Evolutionary conservation across 2,329 filamentous ascomycete genomes (phyloP).

Genomic region (Alternaria triticina): DNA sequence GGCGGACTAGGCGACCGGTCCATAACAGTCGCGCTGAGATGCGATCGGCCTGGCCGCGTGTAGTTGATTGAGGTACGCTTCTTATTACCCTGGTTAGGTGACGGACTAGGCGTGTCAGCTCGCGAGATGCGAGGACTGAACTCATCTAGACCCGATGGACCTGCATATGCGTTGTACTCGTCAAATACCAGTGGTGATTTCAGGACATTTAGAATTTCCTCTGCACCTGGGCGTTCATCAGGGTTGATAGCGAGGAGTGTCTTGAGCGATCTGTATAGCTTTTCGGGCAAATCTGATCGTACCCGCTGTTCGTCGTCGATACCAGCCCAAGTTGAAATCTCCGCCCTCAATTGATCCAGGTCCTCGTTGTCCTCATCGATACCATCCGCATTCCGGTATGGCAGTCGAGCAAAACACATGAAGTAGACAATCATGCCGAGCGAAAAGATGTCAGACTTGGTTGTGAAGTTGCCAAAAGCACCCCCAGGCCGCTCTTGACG

Average conservation of each 20-base stretch:
- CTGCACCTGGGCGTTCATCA: constrained; percentile 77
- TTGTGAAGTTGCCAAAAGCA: constrained; percentile 88
- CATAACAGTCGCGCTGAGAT: constrained; percentile 40
- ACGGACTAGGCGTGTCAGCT: constrained; percentile 51
- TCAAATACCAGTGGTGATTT: constrained; percentile 66
- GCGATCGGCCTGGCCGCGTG: constrained; percentile 39
- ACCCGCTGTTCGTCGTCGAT: constrained; percentile 79
- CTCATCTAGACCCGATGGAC: constrained; percentile 38
- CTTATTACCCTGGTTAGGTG: constrained; percentile 29
- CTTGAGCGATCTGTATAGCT: constrained; percentile 84
- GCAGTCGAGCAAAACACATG: constrained; percentile 90
- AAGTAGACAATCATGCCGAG: constrained; percentile 99
- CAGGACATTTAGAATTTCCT: constrained; percentile 81
- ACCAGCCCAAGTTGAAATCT: constrained; percentile 87
- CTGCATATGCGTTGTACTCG: constrained; percentile 51
- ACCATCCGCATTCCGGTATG: constrained; percentile 82
- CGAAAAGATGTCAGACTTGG: constrained; percentile 98
- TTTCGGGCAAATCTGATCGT: constrained; percentile 81
- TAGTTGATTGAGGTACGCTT: constrained; percentile 37
- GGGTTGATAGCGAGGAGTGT: constrained; percentile 80
- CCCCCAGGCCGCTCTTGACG: constrained; percentile 68
- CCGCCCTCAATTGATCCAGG: constrained; percentile 79
- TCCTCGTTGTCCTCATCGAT: constrained; percentile 93
- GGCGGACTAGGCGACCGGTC: constrained; percentile 46
- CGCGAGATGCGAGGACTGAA: constrained; percentile 52